Conservation (phyloP, 2,329 filamentous ascomycete species). For the Colletotrichum coccodes region DNA sequence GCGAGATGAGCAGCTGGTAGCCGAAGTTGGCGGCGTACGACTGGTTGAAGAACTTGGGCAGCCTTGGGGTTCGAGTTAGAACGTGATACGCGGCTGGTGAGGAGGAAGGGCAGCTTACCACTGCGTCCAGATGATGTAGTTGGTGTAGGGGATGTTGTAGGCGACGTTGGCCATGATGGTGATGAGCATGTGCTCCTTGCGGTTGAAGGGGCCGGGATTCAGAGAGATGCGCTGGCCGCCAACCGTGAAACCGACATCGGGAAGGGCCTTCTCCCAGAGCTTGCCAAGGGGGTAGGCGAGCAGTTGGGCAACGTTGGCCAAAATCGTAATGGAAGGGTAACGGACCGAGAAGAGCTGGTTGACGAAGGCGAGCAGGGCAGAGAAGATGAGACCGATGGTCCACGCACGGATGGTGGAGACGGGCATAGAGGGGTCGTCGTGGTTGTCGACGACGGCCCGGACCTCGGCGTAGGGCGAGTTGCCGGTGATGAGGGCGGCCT, state of each 20-base stretch:
- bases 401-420: constrained; percentile 50
- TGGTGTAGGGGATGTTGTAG: constrained; percentile 52
- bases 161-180: constrained; percentile 65
- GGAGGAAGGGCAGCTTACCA: constrained; percentile 2
- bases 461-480: constrained; percentile 48
- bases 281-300: constrained; percentile 49
- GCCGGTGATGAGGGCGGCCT: constrained; percentile 44
- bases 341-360: constrained; percentile 52
- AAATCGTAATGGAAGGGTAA: constrained; percentile 47
- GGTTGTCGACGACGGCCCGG: constrained; percentile 52
- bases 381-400: constrained; percentile 46
- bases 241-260: constrained; percentile 43
- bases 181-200: constrained; percentile 64
- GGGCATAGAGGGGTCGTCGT: constrained; percentile 47
- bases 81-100: neutral
- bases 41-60: constrained; percentile 56
- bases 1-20: constrained; percentile 55
- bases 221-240: constrained; percentile 48
- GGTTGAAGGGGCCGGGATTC: constrained; percentile 60
- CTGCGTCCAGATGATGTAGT: constrained; percentile 55
- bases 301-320: constrained; percentile 49
- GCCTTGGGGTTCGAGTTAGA: neutral
- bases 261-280: constrained; percentile 45
- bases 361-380: constrained; percentile 41
- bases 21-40: constrained; percentile 51